Conservation (phyloP, 306 rosid species). For the Corylus heterophylla region DNA sequence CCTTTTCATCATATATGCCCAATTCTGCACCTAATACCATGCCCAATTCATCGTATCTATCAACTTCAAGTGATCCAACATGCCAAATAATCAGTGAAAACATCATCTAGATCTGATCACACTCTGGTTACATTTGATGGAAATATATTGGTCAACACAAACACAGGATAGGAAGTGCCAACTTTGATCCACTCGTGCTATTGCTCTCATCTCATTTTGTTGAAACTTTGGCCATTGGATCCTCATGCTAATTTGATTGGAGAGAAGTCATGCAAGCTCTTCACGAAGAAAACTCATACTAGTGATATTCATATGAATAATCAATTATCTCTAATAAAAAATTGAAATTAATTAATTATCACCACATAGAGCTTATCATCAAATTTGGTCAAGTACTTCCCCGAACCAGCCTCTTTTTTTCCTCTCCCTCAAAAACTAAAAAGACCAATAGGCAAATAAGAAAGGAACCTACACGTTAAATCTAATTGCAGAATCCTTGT, state of each 20-base stretch:
- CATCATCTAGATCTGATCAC: neutral
- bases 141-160: neutral
- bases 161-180: neutral
- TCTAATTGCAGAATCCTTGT: neutral
- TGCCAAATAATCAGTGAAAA: neutral
- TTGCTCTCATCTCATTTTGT: conserved; percentile 1
- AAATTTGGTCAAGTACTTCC: neutral
- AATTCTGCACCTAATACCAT: neutral
- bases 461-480: neutral
- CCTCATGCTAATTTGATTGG: neutral
- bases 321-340: neutral
- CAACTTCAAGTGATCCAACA: neutral
- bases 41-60: neutral
- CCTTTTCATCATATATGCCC: neutral
- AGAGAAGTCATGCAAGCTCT: neutral
- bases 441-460: neutral
- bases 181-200: neutral
- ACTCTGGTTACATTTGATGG: neutral
- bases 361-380: neutral
- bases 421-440: neutral
- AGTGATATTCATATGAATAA: neutral
- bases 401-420: neutral
- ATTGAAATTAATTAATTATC: neutral
- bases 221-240: neutral
- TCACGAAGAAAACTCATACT: neutral